A percentile compares a stretch with the other conserved stretches of the same genome.
Evolutionary conservation across 176 grass and related monocot genomes (phyloP).

Genomic region (Triticum dicoccoides): DNA sequence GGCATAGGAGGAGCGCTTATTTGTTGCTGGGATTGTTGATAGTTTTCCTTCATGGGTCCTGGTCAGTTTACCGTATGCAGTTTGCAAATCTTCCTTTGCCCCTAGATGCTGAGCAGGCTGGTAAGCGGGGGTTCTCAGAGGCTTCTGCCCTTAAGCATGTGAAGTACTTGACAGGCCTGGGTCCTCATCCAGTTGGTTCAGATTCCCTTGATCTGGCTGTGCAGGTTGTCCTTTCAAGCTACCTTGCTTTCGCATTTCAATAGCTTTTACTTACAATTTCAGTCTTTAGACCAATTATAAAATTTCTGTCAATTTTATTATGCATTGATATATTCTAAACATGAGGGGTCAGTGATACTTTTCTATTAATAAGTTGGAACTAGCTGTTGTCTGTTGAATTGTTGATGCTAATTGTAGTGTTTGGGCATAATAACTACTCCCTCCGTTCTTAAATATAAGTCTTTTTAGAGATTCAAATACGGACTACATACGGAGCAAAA

Average conservation of each 20-base stretch:
- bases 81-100: slow-evolving; percentile 72
- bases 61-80: slow-evolving; percentile 73
- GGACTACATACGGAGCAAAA: too few relatives aligned
- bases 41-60: slow-evolving; percentile 75
- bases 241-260: background rate
- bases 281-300: slow-evolving; percentile 6
- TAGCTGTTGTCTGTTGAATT: background rate
- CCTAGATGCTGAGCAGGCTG: slow-evolving; percentile 63
- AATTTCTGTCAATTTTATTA: background rate
- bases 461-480: too few relatives aligned
- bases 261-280: background rate
- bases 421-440: background rate
- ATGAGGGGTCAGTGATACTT: background rate
- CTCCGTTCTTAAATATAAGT: too few relatives aligned
- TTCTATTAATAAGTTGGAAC: background rate
- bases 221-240: slow-evolving; percentile 51
- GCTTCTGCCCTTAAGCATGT: slow-evolving; percentile 79
- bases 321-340: background rate
- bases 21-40: slow-evolving; percentile 69
- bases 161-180: slow-evolving; percentile 66
- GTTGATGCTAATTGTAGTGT: background rate
- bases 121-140: slow-evolving; percentile 90
- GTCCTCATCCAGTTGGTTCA: slow-evolving; percentile 96
- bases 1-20: slow-evolving; percentile 53
- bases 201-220: slow-evolving; percentile 76